Percentiles rank a stretch among this genome's conserved stretches.
phyloP scores from a whole-genome alignment of 108 stramenopile species.

The Aurantiochytrium sp. region DNA sequence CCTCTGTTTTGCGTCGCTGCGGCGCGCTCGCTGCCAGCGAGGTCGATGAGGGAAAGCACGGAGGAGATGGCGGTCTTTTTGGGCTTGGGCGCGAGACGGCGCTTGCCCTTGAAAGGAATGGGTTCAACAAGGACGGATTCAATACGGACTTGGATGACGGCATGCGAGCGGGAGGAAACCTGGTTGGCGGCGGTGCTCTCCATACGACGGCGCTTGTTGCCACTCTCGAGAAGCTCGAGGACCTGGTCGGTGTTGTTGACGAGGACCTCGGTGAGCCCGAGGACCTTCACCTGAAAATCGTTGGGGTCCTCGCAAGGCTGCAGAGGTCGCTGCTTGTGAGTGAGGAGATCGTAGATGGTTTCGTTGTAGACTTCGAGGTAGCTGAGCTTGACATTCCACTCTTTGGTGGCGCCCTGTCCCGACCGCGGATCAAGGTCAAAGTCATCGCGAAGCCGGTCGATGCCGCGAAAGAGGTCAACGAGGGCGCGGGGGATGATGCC shows the following conservation, averaged over 20 bases:
- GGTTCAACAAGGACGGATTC: not conserved
- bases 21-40: slow-evolving; percentile 48
- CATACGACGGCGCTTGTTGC: slow-evolving; percentile 47
- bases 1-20: slow-evolving; percentile 47
- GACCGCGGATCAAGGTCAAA: not conserved
- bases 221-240: slow-evolving; percentile 37
- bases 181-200: slow-evolving; percentile 55
- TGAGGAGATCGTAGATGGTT: slow-evolving; percentile 50
- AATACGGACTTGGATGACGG: slow-evolving; percentile 37
- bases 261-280: slow-evolving; percentile 34
- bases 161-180: slow-evolving; percentile 50
- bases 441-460: slow-evolving; percentile 22
- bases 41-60: slow-evolving; percentile 26
- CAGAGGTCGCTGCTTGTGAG: slow-evolving; percentile 29
- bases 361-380: slow-evolving; percentile 58
- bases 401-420: not conserved
- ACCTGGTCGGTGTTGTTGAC: slow-evolving; percentile 31
- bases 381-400: not conserved
- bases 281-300: slow-evolving; percentile 26
- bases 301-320: slow-evolving; percentile 47
- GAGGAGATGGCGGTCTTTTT: not conserved
- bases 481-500: slow-evolving; percentile 57
- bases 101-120: not conserved
- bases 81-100: not conserved
- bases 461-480: slow-evolving; percentile 35